phyloP scores from a whole-genome alignment of 1,284 basidiomycete genomes.

The Nidula niveotomentosa region DNA sequence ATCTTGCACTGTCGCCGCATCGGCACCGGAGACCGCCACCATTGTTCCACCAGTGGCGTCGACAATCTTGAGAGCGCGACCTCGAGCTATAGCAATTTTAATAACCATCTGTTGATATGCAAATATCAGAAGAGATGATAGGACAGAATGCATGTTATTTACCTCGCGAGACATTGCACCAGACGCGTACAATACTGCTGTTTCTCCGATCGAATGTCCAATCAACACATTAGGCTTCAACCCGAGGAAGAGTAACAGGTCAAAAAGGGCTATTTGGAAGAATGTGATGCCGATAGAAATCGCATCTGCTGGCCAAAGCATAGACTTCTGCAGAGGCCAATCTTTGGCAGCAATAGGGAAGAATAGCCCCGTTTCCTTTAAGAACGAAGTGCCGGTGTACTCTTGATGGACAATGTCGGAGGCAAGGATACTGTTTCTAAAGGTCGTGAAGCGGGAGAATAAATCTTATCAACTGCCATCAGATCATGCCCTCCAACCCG shows the following conservation, averaged over 20 bases:
- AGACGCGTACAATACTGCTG: slow-evolving; percentile 34
- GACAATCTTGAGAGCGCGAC: background rate
- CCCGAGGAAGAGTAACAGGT: slow-evolving; percentile 27
- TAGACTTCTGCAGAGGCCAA: slow-evolving; percentile 10
- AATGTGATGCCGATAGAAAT: slow-evolving; percentile 31
- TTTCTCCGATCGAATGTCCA: slow-evolving; percentile 42
- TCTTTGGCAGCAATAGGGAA: background rate
- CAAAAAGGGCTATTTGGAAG: slow-evolving; percentile 36
- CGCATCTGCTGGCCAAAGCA: slow-evolving; percentile 28
- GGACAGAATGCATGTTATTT: no score
- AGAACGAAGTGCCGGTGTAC: slow-evolving; percentile 3
- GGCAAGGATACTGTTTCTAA: slow-evolving; percentile 3
- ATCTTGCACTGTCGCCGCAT: slow-evolving; percentile 20
- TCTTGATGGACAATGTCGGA: background rate
- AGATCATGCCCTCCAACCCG: no score
- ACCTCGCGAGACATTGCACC: slow-evolving; percentile 26
- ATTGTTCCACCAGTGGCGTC: slow-evolving; percentile 7
- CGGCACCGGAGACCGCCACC: slow-evolving; percentile 24
- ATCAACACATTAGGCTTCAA: slow-evolving; percentile 30
- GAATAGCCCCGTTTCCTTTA: slow-evolving; percentile 9
- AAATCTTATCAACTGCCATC: no score
- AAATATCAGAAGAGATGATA: no score
- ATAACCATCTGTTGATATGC: slow-evolving; percentile 19
- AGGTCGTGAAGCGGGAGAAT: background rate
- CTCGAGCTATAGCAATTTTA: slow-evolving; percentile 14